Conservation (phyloP, 352 stramenopile genomes). For the Chrysophaeum taylorii region DNA sequence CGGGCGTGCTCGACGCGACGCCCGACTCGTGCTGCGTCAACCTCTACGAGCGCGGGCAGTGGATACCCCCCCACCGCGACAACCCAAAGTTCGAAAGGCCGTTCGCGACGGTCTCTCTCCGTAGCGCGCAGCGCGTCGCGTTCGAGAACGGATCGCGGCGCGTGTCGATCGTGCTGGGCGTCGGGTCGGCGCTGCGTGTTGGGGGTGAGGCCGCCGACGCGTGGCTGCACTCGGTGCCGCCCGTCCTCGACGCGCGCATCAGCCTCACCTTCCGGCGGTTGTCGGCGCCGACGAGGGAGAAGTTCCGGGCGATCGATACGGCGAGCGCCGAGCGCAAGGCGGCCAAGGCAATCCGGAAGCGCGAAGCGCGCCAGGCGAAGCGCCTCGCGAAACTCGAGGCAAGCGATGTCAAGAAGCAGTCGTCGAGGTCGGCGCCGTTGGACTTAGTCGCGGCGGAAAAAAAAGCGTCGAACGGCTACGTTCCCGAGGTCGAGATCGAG, state of each 20-base stretch:
- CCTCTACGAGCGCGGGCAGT: not conserved
- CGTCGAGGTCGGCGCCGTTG: too few relatives aligned
- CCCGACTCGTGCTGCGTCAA: not conserved
- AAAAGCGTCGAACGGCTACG: not conserved
- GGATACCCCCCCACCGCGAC: not conserved
- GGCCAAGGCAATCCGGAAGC: not conserved
- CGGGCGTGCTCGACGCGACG: not conserved
- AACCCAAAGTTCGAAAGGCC: not conserved
- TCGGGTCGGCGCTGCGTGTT: not conserved
- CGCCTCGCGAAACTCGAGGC: not conserved
- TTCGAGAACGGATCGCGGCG: not conserved
- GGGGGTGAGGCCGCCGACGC: not conserved
- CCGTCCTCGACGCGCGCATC: not conserved
- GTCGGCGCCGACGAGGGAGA: not conserved
- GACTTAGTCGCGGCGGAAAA: not conserved
- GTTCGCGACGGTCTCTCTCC: not conserved
- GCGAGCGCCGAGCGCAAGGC: not conserved
- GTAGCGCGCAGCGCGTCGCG: not conserved
- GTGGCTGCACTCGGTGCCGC: not conserved
- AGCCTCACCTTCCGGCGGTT: not conserved
- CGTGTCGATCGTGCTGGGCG: not conserved
- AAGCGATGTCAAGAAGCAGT: not conserved
- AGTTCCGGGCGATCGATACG: not conserved
- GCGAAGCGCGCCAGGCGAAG: not conserved
- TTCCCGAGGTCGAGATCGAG: conserved; percentile 32